These are phyloP conservation scores for Fistulina hepatica DNA, from an alignment of 1,284 basidiomycete species.

Conservation along the genomic window DNA sequence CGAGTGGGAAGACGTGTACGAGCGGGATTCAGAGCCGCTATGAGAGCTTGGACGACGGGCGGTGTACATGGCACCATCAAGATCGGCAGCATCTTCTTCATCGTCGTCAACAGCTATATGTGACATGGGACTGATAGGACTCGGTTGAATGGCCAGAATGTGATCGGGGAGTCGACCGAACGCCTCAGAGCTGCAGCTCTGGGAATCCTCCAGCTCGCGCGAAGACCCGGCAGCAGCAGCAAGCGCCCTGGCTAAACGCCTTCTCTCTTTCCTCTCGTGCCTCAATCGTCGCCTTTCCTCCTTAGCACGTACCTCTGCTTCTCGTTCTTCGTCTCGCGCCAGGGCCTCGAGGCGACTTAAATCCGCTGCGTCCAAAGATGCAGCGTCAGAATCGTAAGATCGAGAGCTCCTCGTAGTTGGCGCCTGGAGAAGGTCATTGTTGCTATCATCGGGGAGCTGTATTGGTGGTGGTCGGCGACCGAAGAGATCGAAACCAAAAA, in stretches of 20 bases:
- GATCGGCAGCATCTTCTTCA: constrained; percentile 44
- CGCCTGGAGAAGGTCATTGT: constrained; percentile 21
- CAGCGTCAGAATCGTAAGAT: constrained; percentile 57
- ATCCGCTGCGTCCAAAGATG: constrained; percentile 42
- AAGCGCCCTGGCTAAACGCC: neutral
- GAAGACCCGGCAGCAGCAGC: neutral
- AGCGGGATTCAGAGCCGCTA: constrained; percentile 29
- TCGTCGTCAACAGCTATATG: constrained; percentile 21
- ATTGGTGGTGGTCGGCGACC: constrained; percentile 39
- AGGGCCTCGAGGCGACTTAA: constrained; percentile 34
- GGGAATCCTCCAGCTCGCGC: neutral
- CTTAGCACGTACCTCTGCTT: neutral
- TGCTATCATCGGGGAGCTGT: constrained; percentile 44
- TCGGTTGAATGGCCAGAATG: neutral
- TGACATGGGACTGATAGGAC: neutral
- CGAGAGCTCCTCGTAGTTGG: constrained; percentile 30
- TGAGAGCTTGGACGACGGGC: constrained; percentile 25
- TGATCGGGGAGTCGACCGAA: neutral
- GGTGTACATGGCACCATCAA: constrained; percentile 46
- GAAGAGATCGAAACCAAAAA: constrained; percentile 57
- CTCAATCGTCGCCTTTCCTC: neutral
- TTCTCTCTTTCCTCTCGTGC: neutral
- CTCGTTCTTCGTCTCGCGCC: constrained; percentile 20
- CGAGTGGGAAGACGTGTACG: constrained; percentile 49
- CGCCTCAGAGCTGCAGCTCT: neutral